Conservation (phyloP, 2,329 filamentous ascomycete genomes). For the Apiospora arundinis region DNA sequence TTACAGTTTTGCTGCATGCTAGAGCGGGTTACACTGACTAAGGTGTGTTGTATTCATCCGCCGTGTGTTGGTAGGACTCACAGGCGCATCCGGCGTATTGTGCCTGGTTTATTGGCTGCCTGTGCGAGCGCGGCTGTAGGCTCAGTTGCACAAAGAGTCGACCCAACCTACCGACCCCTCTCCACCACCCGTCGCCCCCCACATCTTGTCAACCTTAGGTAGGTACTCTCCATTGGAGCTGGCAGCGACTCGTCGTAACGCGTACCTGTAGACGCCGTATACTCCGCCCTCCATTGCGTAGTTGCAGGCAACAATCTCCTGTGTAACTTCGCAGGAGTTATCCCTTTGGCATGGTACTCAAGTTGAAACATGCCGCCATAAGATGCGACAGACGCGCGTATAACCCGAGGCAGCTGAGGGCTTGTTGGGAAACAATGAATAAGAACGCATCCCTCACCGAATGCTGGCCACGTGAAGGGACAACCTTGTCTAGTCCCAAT, state of each 20-base stretch:
- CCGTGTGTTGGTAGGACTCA: background rate
- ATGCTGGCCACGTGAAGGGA: background rate
- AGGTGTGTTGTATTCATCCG: background rate
- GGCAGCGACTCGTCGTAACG: background rate
- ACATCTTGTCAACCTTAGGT: no score
- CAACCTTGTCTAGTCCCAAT: background rate
- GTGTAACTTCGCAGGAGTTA: background rate
- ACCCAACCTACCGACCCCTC: background rate
- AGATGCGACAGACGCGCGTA: background rate
- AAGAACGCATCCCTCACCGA: background rate
- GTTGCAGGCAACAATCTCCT: background rate
- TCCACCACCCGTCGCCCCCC: background rate
- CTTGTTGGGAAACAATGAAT: background rate
- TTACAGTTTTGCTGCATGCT: background rate
- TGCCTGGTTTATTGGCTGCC: background rate
- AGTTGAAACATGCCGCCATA: background rate
- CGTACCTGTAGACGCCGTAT: background rate
- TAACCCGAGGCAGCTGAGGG: background rate
- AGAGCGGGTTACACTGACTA: background rate
- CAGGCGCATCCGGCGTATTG: background rate
- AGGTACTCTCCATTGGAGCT: background rate
- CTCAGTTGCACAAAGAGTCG: conserved; percentile 2
- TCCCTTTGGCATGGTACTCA: background rate
- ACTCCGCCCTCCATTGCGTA: background rate
- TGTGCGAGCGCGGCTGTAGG: background rate